phyloP scores from a whole-genome alignment of 345 rosid species.

The Nephelium lappaceum region DNA sequence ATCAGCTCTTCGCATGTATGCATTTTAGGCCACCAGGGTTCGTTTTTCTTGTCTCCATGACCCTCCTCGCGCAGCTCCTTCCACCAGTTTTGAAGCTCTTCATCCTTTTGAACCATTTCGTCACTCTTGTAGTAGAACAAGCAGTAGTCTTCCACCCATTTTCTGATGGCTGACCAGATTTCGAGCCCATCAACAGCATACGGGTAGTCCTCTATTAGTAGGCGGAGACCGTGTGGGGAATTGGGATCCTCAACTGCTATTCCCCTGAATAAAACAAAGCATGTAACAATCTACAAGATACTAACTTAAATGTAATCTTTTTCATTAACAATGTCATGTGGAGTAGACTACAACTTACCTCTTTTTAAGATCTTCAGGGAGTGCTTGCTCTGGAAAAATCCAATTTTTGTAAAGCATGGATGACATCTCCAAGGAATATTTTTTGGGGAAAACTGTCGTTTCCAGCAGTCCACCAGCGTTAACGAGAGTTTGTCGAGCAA shows the following conservation, averaged over 20 bases:
- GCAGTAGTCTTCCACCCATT: conserved; percentile 69
- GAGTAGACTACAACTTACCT: conserved; percentile 35
- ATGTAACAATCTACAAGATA: neutral
- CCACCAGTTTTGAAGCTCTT: conserved; percentile 74
- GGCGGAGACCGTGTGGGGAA: conserved; percentile 57
- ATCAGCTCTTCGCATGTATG: conserved; percentile 47
- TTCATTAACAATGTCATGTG: neutral
- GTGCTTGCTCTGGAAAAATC: conserved; percentile 66
- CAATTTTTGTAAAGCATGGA: conserved; percentile 54
- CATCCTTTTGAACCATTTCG: conserved; percentile 46
- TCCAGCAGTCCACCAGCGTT: conserved; percentile 69
- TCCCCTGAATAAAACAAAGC: conserved; percentile 47
- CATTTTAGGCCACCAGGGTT: conserved; percentile 75
- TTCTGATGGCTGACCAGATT: conserved; percentile 67
- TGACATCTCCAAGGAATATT: conserved; percentile 72
- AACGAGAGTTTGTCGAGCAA: conserved; percentile 55
- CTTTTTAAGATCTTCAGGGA: conserved; percentile 74
- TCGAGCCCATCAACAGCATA: conserved; percentile 78
- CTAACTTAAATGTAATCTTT: neutral
- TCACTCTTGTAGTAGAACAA: conserved; percentile 53
- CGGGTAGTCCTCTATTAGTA: conserved; percentile 69
- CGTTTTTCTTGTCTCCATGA: conserved; percentile 63
- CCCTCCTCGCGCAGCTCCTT: conserved; percentile 61
- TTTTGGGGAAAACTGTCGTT: conserved; percentile 57
- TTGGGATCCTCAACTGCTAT: conserved; percentile 64